Percentiles rank a stretch among this genome's conserved stretches.
Conservation (phyloP, 306 rosid genomes). For the Carpinus viminea region DNA sequence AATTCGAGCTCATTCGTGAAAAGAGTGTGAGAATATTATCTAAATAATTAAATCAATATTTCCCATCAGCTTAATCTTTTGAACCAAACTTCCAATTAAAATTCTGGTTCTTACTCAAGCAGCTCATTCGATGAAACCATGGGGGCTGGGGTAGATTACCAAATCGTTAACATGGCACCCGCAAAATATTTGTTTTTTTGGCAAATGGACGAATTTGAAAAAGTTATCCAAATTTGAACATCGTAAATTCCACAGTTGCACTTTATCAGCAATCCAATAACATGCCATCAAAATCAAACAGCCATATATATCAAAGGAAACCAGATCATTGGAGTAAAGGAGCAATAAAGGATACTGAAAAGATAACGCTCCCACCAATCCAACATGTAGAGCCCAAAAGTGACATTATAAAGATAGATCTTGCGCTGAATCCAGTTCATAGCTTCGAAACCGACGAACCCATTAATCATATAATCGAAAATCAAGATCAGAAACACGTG, state of each 20-base stretch:
- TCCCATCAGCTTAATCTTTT: no score
- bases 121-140: neutral
- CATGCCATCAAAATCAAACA: neutral
- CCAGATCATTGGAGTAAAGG: constrained; percentile 4
- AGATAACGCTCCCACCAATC: constrained; percentile 97
- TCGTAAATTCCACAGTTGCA: neutral
- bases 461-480: neutral
- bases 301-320: neutral
- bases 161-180: neutral
- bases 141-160: no score
- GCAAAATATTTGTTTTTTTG: neutral
- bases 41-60: no score
- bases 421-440: constrained; percentile 95
- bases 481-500: neutral
- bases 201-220: neutral
- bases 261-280: neutral
- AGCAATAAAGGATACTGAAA: constrained; percentile 71
- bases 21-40: no score
- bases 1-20: no score
- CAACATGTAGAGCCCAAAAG: constrained; percentile 93
- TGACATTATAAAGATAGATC: constrained; percentile 86
- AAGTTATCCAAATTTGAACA: neutral
- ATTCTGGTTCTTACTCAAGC: neutral
- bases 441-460: neutral
- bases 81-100: neutral